Evolutionary conservation across 345 rosid genomes (phyloP).

Genomic region (Streptanthus diversifolius): DNA sequence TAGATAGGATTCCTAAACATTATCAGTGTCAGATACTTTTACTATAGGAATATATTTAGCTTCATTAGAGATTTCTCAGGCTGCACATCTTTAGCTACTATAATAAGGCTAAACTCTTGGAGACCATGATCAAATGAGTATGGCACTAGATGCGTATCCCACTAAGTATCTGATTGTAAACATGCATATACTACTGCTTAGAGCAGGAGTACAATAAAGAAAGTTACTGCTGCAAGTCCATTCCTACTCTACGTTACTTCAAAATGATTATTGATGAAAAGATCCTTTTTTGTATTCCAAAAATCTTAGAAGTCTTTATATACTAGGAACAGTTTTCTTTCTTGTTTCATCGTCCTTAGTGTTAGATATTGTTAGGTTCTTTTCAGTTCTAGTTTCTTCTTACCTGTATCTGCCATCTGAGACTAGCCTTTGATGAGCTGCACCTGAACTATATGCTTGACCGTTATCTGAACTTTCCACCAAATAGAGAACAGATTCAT

Average conservation of each 20-base stretch:
- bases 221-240: constrained; percentile 4
- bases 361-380: neutral
- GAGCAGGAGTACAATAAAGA: neutral
- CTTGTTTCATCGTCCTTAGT: constrained; percentile 1
- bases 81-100: neutral
- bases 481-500: neutral
- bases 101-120: neutral
- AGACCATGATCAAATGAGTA: neutral
- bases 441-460: constrained; percentile 5
- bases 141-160: neutral
- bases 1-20: constrained; percentile 1
- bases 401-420: neutral
- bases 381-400: constrained; percentile 2
- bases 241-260: neutral
- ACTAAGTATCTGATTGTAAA: neutral
- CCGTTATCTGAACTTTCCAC: constrained; percentile 10
- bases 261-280: neutral
- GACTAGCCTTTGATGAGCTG: constrained; percentile 1
- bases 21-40: neutral
- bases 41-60: neutral
- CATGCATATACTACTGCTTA: neutral
- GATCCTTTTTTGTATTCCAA: neutral
- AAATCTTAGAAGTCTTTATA: neutral
- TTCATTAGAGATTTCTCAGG: neutral
- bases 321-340: neutral